Evolutionary conservation across 306 rosid species (phyloP), one percentile per base, ranked within the genome.

Genomic region (Luffa aegyptiaca): DNA sequence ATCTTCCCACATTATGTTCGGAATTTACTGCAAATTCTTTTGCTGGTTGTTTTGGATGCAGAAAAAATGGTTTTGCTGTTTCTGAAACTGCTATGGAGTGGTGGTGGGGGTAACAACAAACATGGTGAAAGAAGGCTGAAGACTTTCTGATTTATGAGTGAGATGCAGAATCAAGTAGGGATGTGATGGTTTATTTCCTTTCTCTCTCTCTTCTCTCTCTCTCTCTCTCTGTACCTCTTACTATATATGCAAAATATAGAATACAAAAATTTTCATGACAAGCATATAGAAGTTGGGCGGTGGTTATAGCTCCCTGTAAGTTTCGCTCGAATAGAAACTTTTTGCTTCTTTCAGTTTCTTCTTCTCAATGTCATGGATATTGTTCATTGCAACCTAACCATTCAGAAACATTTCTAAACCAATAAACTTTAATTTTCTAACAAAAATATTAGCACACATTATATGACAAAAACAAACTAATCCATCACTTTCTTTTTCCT

Each of bases 41-140:
- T 21, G 14, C 10, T 37, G 62, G 31, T 58, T 56, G 39, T 2
- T 69, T 11, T 20, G 70, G 35, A 39, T 78, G 85, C 78, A 83
- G 89, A 76, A 80, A 33, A 81, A 70, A 81, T 58, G 83, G 85
- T 86, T 86, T 62, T 84, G 84, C 82, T 86, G 89, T 80, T 82
- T 86, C 80, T 86, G 58, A 72, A 68, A 62, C 44, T 59, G 41
- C 52, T 10, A 77, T 18, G 51, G 69, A 39, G 53, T 2, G 68
- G 10, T 10, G 53, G 65, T 31, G 76, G 39, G 3, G 33, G 55
- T 14, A 21, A 46, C 46, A 37, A 65, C 45, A 65, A 46, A 65
- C 20, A 72, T 21, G 31, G 62, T 74, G 78, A 16, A 74, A 74
- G 77, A 72, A 72, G 41, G 37, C 21, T 13, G 39, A 72, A 21